Percentiles rank a stretch among this genome's conserved stretches.
phyloP scores from a whole-genome alignment of 169 alveolate genomes.

The Cryptosporidium felis region DNA sequence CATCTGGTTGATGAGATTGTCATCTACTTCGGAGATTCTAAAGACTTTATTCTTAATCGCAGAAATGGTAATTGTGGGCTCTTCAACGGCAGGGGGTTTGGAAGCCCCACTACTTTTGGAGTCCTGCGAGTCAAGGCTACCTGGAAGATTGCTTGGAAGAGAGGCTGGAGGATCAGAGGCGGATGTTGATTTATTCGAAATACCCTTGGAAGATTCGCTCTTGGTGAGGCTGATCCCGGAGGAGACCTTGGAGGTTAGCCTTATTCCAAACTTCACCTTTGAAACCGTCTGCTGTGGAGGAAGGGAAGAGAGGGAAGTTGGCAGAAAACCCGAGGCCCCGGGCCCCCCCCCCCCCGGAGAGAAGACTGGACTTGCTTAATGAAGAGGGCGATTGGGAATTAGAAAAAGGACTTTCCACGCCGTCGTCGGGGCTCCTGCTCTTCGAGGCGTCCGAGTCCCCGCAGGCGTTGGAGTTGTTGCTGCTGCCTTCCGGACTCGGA shows the following conservation, averaged over 20 bases:
- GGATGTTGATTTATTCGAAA: too few species aligned
- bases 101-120: background rate
- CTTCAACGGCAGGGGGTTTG: background rate
- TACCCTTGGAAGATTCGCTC: background rate
- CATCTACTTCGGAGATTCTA: constrained; percentile 46
- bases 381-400: too few species aligned
- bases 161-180: background rate
- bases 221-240: background rate
- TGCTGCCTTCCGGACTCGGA: too few species aligned
- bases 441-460: too few species aligned
- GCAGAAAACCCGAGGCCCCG: background rate
- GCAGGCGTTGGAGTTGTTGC: too few species aligned
- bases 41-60: constrained; percentile 50
- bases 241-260: background rate
- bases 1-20: constrained; percentile 48
- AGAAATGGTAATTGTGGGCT: constrained; percentile 35
- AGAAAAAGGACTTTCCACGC: too few species aligned
- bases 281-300: background rate
- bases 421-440: too few species aligned
- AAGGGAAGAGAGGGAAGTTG: too few species aligned
- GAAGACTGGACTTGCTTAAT: too few species aligned
- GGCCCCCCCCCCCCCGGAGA: background rate
- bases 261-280: constrained; percentile 22
- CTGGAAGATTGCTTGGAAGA: background rate
- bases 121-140: background rate